Percentiles rank a stretch among this genome's conserved stretches.
Conservation (phyloP, 495 filamentous ascomycete species). For the Penicillium malachiteum region DNA sequence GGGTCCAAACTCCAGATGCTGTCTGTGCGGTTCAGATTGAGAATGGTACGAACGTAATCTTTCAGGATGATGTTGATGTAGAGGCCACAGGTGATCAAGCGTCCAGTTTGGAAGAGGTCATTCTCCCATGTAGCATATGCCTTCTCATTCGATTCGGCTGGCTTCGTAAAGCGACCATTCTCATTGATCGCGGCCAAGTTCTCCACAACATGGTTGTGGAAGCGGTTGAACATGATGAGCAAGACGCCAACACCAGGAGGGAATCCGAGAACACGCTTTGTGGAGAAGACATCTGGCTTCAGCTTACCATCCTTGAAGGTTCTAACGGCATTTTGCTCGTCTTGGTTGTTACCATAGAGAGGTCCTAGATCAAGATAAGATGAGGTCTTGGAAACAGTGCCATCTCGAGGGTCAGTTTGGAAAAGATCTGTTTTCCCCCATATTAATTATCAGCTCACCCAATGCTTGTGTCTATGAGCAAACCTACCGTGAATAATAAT, state of each 20-base stretch:
- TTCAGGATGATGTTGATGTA: constrained; percentile 77
- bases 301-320: constrained; percentile 80
- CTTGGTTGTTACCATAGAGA: constrained; percentile 78
- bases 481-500: constrained; percentile 78
- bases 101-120: constrained; percentile 72
- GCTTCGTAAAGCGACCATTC: constrained; percentile 52
- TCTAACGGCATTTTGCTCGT: constrained; percentile 71
- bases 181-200: constrained; percentile 62
- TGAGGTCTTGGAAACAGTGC: constrained; percentile 66
- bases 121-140: constrained; percentile 68
- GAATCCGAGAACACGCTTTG: constrained; percentile 74
- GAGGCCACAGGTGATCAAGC: constrained; percentile 70
- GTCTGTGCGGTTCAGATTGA: constrained; percentile 70
- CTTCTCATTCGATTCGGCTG: constrained; percentile 44
- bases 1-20: constrained; percentile 77
- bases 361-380: constrained; percentile 85
- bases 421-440: constrained; percentile 49
- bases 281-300: constrained; percentile 79
- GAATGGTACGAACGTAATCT: constrained; percentile 80
- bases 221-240: constrained; percentile 72
- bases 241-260: constrained; percentile 79
- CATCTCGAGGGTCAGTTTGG: constrained; percentile 57
- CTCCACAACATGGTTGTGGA: constrained; percentile 72
- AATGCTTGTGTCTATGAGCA: neutral
- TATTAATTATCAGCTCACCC: neutral